Evolutionary conservation across 352 stramenopile genomes (phyloP).

Genomic region (Phytopythium mirpurense): DNA sequence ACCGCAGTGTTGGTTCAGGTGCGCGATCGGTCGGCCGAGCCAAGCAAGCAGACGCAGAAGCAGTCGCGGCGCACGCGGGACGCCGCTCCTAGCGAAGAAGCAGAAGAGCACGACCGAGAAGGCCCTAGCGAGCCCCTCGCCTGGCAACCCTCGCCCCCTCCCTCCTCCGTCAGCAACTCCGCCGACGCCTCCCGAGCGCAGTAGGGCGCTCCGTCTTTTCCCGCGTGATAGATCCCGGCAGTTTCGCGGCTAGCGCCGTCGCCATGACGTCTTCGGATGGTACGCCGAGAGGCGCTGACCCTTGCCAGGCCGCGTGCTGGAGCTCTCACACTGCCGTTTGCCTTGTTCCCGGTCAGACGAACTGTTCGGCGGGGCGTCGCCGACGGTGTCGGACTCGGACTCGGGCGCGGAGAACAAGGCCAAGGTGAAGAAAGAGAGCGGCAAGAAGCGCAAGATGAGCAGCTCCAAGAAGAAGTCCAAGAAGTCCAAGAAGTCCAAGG

Average conservation of each 20-base stretch:
- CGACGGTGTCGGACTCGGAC: slow-evolving; percentile 83
- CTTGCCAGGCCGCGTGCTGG: neutral
- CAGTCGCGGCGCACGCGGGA: neutral
- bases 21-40: slow-evolving; percentile 1
- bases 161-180: too few species aligned
- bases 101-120: neutral
- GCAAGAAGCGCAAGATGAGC: slow-evolving; percentile 74
- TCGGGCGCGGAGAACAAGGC: slow-evolving; percentile 51
- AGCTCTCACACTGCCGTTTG: neutral
- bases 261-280: slow-evolving; percentile 8
- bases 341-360: slow-evolving; percentile 42
- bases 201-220: too few species aligned
- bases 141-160: neutral
- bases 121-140: too few species aligned
- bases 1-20: neutral
- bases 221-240: too few species aligned
- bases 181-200: too few species aligned
- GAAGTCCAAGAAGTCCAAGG: slow-evolving; percentile 58
- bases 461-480: slow-evolving; percentile 37
- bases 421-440: slow-evolving; percentile 14
- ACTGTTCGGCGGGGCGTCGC: slow-evolving; percentile 58
- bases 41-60: neutral
- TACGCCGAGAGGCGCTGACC: neutral
- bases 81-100: neutral
- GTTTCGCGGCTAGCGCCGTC: neutral